phyloP scores from a whole-genome alignment of 2,329 filamentous ascomycete species.

The Botrytis tulipae region DNA sequence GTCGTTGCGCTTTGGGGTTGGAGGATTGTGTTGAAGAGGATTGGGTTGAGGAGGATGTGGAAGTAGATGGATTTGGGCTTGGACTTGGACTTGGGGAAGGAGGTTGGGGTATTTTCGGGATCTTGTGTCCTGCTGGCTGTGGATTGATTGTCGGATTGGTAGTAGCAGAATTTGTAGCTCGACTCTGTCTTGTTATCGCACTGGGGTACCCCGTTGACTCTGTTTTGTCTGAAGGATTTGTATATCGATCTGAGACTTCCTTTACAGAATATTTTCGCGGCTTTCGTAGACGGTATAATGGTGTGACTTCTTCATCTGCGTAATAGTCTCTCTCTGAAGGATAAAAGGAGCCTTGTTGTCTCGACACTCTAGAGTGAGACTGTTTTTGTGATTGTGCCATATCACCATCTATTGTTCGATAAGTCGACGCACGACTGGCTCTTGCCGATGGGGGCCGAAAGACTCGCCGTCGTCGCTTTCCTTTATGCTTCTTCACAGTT shows the following conservation, averaged over 20 bases:
- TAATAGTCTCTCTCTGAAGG: not conserved
- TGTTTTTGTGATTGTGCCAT: not conserved
- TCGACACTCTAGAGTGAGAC: not conserved
- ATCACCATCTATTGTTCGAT: too few relatives aligned
- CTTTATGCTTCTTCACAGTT: not conserved
- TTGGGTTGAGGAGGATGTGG: not conserved
- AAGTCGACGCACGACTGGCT: not conserved
- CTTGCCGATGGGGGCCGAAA: not conserved
- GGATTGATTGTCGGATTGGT: not conserved
- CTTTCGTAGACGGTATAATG: not conserved
- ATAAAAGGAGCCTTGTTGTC: not conserved
- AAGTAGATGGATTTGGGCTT: not conserved
- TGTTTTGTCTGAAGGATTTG: too few relatives aligned
- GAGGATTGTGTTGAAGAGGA: not conserved
- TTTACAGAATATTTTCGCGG: not conserved
- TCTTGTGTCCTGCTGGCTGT: not conserved
- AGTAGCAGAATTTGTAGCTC: not conserved
- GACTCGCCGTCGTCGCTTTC: not conserved
- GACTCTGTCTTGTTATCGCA: not conserved
- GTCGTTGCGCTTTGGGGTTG: not conserved
- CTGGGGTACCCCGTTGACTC: too few relatives aligned
- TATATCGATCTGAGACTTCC: not conserved
- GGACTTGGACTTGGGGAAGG: not conserved
- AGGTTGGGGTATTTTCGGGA: not conserved
- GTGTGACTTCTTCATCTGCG: not conserved